Base-by-base conservation (phyloP, 2,329 filamentous ascomycete species). In the Ophiocordyceps australis region DNA sequence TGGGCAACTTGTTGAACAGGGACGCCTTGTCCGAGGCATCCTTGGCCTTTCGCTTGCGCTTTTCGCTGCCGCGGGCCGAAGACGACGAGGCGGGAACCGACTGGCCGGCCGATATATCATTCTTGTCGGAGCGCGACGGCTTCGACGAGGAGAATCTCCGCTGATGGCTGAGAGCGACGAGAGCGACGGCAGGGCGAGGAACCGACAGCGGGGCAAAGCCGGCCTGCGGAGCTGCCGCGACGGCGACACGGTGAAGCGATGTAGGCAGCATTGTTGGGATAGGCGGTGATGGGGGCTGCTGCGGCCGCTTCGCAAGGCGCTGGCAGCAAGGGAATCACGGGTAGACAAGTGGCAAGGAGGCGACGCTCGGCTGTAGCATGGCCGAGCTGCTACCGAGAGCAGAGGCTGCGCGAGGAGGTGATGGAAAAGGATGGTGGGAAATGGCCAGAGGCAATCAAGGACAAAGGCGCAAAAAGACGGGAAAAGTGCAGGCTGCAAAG, bases 111-210 rank as follows among this genome's bases (percentile, higher is more conserved):
- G 63, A 43, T n/a, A 61, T 48, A 14, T 58, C 57, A 37, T 55
- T 62, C 38, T 63, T 65, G 32, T 65, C 63, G n/a, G 65, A 59
- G 37, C 60, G 62, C 20, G 65, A 70, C n/a, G 66, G 64, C 43
- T 71, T 72, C 18, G 66, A 71, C 17, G 66, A 71, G 9, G 66
- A 71, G 39, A 56, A 67, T 35, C 65, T 55, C 38, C 62, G 54
- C 47, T 66, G 64, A 37, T 62, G 61, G 32, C 46, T 38, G 28
- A 51, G 45, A 33, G 46, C 39, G 37, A 52, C 47, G 36, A 54
- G 29, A 20, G 48, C 42, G 25, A 39, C 34, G 30, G 49, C 47
- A 23, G 53, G 39, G 24, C 54, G 46, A 36, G 49, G 44, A 31
- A 64, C 38, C 30, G 52, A 46, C 25, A 7, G 7, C 7, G 59